Evolutionary conservation across 2,329 filamentous ascomycete species (phyloP), one percentile per base, ranked within the genome.

Genomic region (Thermomyces lanuginosus): DNA sequence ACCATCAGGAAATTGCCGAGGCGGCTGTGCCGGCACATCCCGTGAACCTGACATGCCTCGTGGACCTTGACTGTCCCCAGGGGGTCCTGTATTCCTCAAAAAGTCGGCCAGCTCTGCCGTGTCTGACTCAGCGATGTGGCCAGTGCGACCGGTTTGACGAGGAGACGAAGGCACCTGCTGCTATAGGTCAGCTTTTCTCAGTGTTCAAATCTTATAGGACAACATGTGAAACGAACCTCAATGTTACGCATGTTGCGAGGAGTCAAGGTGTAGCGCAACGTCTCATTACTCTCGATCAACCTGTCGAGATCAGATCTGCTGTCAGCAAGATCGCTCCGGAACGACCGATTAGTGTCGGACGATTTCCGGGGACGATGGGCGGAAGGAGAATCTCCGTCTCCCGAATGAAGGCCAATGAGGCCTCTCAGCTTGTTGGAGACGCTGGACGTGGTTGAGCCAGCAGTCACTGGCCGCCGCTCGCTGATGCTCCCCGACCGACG

Each of bases 201-300:
- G 22, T 28, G 23, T 33, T 28, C 22, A 26, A 18, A 16, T 24
- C 15, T n/a, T 6, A 11, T 11, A 20, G 8, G 25, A 33, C 27
- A 27, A 10, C 29, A 14, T 7, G n/a, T 14, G 14, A 9, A 13
- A 60, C 68, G 56, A 56, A 79, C 76, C 49, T 80, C 72, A 40
- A 79, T 72, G 37, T 79, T 68, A 34, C 77, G 73, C 67, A 86
- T 80, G 39, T 66, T 79, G 44, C 78, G 72, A 0, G 80, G 79
- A 0, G 80, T 89, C 15, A 86, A 60, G 2, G 80, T 86, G 47
- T 77, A 86, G 40, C 80, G 79, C 22, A 86, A 73, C 1, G 80
- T 86, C 45, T 83, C 71, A 40, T 82, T 76, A 48, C 79, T 83
- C 30, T 79, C 71, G 35, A 89, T 84, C 26, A 86, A 61, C 39